phyloP scores from a whole-genome alignment of 495 filamentous ascomycete genomes.

The Penicillium ochrochloron region DNA sequence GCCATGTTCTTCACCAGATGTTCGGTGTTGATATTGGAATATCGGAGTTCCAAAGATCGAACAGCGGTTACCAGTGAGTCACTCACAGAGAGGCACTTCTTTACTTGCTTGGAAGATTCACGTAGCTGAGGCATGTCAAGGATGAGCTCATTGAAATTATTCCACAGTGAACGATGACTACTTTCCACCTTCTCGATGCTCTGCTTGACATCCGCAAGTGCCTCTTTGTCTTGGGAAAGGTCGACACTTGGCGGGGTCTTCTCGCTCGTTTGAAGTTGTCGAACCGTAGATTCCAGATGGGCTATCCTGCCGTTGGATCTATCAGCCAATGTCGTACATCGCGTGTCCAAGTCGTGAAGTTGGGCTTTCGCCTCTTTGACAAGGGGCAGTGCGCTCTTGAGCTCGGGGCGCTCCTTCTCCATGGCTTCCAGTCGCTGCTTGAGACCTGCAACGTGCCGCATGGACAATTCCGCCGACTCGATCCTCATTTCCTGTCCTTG shows the following conservation, averaged over 20 bases:
- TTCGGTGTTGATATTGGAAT: slow-evolving; percentile 40
- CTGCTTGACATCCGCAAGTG: background rate
- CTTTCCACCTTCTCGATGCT: background rate
- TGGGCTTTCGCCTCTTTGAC: background rate
- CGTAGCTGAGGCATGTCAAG: background rate
- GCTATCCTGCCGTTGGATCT: background rate
- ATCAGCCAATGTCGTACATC: background rate
- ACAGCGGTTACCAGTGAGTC: slow-evolving; percentile 29
- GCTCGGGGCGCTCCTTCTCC: background rate
- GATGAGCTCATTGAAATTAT: background rate
- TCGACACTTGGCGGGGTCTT: background rate
- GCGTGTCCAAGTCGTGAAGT: background rate
- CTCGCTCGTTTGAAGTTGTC: background rate
- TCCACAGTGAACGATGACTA: background rate
- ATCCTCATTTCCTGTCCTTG: background rate
- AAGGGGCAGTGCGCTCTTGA: background rate
- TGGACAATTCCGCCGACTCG: background rate
- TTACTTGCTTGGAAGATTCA: background rate
- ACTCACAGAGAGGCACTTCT: background rate
- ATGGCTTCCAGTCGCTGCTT: background rate
- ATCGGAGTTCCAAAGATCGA: slow-evolving; percentile 46
- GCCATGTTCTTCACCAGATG: slow-evolving; percentile 40
- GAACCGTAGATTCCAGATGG: background rate
- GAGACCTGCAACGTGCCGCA: background rate
- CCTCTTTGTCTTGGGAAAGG: background rate